Evolutionary conservation across 2,329 filamentous ascomycete genomes (phyloP).

Genomic region (Fusarium multiceps): DNA sequence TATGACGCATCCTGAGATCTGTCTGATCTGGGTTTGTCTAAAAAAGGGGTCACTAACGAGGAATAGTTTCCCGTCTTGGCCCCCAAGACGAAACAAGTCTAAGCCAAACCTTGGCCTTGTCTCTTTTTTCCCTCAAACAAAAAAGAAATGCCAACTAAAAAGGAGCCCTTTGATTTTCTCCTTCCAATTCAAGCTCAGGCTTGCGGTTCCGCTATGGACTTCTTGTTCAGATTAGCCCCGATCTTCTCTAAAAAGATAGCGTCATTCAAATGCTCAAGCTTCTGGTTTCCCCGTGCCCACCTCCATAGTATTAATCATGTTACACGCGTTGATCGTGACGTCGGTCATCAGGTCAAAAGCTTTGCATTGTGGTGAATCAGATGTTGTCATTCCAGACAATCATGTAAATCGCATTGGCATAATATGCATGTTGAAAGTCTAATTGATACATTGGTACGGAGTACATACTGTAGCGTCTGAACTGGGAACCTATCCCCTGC

Average conservation of each 20-base stretch:
- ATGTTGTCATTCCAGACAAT: slow-evolving; percentile 23
- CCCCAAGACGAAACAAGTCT: slow-evolving; percentile 11
- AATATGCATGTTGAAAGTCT: slow-evolving; percentile 5
- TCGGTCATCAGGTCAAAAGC: slow-evolving; percentile 15
- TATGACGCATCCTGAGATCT: slow-evolving; percentile 41
- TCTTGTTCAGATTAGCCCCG: slow-evolving; percentile 10
- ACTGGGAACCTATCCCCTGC: slow-evolving; percentile 21
- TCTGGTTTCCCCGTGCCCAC: slow-evolving; percentile 4
- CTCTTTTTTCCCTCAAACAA: neutral
- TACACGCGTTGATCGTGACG: slow-evolving; percentile 33
- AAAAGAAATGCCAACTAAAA: neutral
- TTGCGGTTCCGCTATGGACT: slow-evolving; percentile 37
- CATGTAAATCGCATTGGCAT: slow-evolving; percentile 8
- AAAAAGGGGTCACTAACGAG: slow-evolving; percentile 29
- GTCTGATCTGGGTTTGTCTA: slow-evolving; percentile 30
- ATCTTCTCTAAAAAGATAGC: slow-evolving; percentile 34
- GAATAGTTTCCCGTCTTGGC: slow-evolving; percentile 9
- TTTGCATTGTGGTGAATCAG: slow-evolving; percentile 9
- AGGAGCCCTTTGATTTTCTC: neutral
- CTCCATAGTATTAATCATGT: slow-evolving; percentile 15
- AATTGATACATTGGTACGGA: slow-evolving; percentile 1
- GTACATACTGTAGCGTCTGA: neutral
- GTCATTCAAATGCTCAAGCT: slow-evolving; percentile 30
- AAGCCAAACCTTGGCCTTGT: slow-evolving; percentile 7
- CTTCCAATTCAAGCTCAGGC: neutral